phyloP scores from a whole-genome alignment of 345 rosid species.

The Salix udensis region DNA sequence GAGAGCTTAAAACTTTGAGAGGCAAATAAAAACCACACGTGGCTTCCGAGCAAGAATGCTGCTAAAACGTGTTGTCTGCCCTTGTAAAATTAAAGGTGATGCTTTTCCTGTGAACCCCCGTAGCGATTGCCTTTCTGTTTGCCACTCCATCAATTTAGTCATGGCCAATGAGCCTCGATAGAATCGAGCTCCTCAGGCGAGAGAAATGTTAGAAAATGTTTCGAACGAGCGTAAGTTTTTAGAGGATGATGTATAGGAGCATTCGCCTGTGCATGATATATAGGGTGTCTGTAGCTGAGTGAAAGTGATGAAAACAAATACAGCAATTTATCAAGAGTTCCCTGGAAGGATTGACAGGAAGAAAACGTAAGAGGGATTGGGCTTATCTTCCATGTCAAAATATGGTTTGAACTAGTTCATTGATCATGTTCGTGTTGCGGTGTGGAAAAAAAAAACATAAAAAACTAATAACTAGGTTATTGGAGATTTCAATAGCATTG shows the following conservation, averaged over 20 bases:
- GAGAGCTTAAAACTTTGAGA: background rate
- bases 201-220: background rate
- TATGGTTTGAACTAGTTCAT: no score
- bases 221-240: no score
- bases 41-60: background rate
- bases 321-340: no score
- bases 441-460: no score
- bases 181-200: background rate
- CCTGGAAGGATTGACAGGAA: no score
- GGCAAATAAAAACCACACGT: background rate
- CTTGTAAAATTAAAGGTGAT: constrained; percentile 9
- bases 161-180: background rate
- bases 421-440: no score
- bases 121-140: background rate
- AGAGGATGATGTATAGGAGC: background rate
- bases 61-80: constrained; percentile 10
- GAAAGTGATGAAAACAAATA: no score
- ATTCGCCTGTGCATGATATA: background rate
- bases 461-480: no score
- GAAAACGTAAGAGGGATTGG: no score
- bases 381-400: no score
- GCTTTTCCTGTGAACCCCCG: background rate
- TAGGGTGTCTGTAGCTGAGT: background rate
- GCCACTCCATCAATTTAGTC: background rate
- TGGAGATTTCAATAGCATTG: no score